These are phyloP conservation scores for Plectranthus barbatus DNA, from an alignment of 257 asterid species.

Conservation along the genomic window DNA sequence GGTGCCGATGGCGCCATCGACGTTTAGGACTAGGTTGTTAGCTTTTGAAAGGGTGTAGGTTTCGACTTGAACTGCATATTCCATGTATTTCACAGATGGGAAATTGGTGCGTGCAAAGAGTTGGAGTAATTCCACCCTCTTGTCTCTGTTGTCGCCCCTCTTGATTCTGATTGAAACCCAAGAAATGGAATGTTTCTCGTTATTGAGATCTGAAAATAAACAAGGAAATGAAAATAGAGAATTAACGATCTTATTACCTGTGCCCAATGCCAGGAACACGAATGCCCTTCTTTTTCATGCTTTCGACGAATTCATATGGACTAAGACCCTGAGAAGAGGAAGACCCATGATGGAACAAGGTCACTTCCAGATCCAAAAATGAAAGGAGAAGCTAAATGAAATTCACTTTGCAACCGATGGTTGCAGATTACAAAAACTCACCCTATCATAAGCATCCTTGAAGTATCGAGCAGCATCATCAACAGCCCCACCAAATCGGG, in stretches of 20 bases:
- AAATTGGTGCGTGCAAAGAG: slow-evolving; percentile 76
- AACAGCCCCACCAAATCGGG: slow-evolving; percentile 98
- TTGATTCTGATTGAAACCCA: slow-evolving; percentile 50
- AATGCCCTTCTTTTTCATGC: slow-evolving; percentile 99
- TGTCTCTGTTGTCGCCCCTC: slow-evolving; percentile 98
- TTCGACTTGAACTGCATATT: slow-evolving; percentile 95
- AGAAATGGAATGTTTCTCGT: background rate
- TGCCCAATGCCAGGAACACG: slow-evolving; percentile 99
- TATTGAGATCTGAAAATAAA: slow-evolving; percentile 1
- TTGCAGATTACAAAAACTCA: slow-evolving; percentile 22
- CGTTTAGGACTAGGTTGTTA: slow-evolving; percentile 90
- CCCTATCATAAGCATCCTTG: slow-evolving; percentile 96
- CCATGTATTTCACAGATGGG: slow-evolving; percentile 98
- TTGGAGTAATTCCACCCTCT: slow-evolving; percentile 91
- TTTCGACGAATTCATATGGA: slow-evolving; percentile 95
- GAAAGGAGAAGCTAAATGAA: background rate
- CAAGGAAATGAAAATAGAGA: background rate
- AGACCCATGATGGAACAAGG: background rate
- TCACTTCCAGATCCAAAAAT: background rate
- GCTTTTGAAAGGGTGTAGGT: slow-evolving; percentile 95
- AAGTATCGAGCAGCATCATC: slow-evolving; percentile 99
- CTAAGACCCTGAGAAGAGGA: slow-evolving; percentile 54
- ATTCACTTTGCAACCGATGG: background rate
- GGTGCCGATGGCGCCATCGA: slow-evolving; percentile 98
- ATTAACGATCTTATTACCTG: slow-evolving; percentile 45